Evolutionary conservation across 441 rosid species (phyloP), one percentile per base, ranked within the genome.

Genomic region (Viola pubescens): DNA sequence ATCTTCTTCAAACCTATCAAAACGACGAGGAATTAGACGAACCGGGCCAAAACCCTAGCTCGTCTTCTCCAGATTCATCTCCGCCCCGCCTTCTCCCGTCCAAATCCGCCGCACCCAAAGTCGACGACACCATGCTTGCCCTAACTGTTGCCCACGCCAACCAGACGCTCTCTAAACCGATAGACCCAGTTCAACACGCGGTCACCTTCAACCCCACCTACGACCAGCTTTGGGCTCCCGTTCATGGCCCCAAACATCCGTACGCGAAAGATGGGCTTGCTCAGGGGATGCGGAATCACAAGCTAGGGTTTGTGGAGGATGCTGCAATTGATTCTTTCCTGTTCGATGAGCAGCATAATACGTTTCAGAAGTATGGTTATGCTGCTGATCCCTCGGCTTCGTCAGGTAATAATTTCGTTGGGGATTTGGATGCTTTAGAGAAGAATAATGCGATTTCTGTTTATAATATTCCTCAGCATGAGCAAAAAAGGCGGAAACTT

Each of bases 201-300:
- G 81, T 94, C 47, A 65, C 77, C 54, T 82, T 80, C 66, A 94
- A 94, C 67, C 99, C 98, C 6, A 87, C 94, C 19, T 84, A 79
- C 64, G 97, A 94, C 14, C 95, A 91, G 83, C 89, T 94, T 4
- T 87, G 97, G 98, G 90, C 99, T 49, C 99, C 97, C 5, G 88
- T 90, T 59, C 52, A 63, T 7, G 96, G 97, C 47, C 97, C 97
- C 1, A 76, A 94, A 11, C 97, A 90, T 70, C 98, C 99, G 3
- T 88, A 81, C 76, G 97, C 98, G 40, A 86, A 87, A 75, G 96
- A 88, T 46, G 99, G 99, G 7, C 77, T 90, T 46, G 94, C 99
- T 4, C 96, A 88, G 59, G 99, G 97, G 60, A 86, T 88, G 97
- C 88, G 99, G 10, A 90, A 90, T 71, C 98, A 91, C 78, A 94